Base-by-base conservation (phyloP, 768 basidiomycete species). In the Phaffia tasmanica region DNA sequence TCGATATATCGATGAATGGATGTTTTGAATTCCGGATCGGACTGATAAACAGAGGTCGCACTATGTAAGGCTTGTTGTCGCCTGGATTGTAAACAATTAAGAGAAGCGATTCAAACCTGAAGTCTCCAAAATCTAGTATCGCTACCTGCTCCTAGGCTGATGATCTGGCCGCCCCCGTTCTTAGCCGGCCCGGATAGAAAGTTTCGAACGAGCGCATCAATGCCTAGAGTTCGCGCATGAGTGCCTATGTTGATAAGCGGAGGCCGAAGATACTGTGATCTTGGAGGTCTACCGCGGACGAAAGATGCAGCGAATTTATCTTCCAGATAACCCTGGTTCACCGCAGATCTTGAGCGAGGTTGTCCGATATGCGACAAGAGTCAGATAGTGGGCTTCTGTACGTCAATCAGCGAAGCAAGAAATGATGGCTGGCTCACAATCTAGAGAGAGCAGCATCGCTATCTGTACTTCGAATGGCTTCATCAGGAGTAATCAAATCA, bases 211-310 rank as follows among this genome's bases (percentile, higher is more conserved):
- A 94, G 82, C 49, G 77, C 76, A 72, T 95, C 95, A 48, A 98
- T 83, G 7, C 84, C 88, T 63, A 81, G 79, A 0, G 88, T 84
- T 65, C 94, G 83, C 66, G 94, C 83, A 71, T 87, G 88, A 1
- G 95, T 99, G 21, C 95, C 95, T 53, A 94, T 80, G 75, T 98
- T 98, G 80, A 98, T 98, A 72, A 98, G 77, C 0, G 93, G 94
- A 1, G 92, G 86, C 1, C 86, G 81, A 64, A 1, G 82, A 80
- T 62, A 82, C 81, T 53, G 79, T 78, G 30, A 84, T 77, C 72
- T 85, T 83, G 2, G 51, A 0, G 64, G 65, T n/a, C 46, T 85
- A 16, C 86, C 82, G 47, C 85, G 83, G 58, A 92, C 81, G 64
- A 97, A 80, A 60, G 80, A 73, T 6, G 78, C 76, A 63, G 89